These are phyloP conservation scores for Aspergillus novoparasiticus DNA, from an alignment of 2,329 filamentous ascomycete species.

Conservation along the genomic window DNA sequence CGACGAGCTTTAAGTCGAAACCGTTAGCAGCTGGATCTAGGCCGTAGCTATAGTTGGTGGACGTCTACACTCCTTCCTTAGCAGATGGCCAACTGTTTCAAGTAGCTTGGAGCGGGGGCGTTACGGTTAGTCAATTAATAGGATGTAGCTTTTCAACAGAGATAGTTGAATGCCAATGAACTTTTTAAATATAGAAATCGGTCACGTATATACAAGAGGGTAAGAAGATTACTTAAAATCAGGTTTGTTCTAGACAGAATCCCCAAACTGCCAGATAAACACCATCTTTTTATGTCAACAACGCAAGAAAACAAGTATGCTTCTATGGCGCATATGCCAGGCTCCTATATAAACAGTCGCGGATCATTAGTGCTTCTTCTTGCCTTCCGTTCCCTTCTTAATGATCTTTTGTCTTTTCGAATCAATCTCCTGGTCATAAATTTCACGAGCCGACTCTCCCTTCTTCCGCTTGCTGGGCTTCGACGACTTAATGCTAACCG, in stretches of 20 bases:
- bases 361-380: conserved; percentile 28
- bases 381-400: conserved; percentile 48
- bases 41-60: background rate
- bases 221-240: conserved; percentile 8
- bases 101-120: background rate
- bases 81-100: background rate
- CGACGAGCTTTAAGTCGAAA: conserved; percentile 43
- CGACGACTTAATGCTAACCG: conserved; percentile 77
- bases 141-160: background rate
- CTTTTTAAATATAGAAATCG: conserved; percentile 1
- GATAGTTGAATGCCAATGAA: background rate
- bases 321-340: conserved; percentile 3
- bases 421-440: conserved; percentile 47
- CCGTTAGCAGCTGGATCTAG: background rate
- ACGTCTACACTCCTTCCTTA: background rate
- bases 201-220: conserved; percentile 27
- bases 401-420: conserved; percentile 49
- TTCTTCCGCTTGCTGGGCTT: conserved; percentile 75
- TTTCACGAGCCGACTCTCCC: conserved; percentile 54
- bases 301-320: conserved; percentile 8
- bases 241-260: background rate
- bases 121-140: background rate
- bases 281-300: conserved; percentile 15
- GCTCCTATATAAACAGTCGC: background rate
- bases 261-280: conserved; percentile 6